Conservation (phyloP, 23 red algal species). For the Gracilaria gracilis region DNA sequence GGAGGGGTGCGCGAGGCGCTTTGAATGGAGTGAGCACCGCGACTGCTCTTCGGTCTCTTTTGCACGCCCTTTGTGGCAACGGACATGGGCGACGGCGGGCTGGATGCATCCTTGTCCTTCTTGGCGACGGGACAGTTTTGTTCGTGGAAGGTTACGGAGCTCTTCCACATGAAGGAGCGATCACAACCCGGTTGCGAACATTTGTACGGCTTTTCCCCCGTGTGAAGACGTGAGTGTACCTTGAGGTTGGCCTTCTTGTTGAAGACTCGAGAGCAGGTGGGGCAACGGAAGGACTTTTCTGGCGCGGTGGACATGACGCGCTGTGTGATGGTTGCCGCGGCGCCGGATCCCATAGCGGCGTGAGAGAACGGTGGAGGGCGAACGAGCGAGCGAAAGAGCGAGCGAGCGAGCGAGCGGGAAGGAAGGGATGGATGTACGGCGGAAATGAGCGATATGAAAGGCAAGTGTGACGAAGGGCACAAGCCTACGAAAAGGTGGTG, state of each 20-base stretch:
- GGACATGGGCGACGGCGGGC: slow-evolving; percentile 5
- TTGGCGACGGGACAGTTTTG: slow-evolving; percentile 61
- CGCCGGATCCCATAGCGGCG: slow-evolving; percentile 37
- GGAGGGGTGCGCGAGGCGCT: neutral
- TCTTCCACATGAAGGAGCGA: slow-evolving; percentile 86
- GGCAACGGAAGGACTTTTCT: slow-evolving; percentile 68
- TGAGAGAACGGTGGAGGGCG: neutral
- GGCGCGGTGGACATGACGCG: slow-evolving; percentile 28
- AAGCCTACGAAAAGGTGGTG: neutral
- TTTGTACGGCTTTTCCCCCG: slow-evolving; percentile 77
- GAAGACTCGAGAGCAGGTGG: slow-evolving; percentile 66
- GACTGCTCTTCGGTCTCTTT: slow-evolving; percentile 47
- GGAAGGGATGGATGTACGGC: neutral
- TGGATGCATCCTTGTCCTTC: neutral
- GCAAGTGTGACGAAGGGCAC: neutral
- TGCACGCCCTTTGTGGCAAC: slow-evolving; percentile 32
- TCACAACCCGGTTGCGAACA: slow-evolving; percentile 69
- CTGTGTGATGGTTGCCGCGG: slow-evolving; percentile 26
- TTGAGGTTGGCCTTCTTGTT: slow-evolving; percentile 87
- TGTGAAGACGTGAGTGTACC: slow-evolving; percentile 83
- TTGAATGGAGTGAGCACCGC: neutral
- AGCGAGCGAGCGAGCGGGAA: neutral
- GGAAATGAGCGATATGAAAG: neutral
- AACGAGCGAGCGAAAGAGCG: neutral
- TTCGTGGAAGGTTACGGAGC: slow-evolving; percentile 84